Evolutionary conservation across 163 green algal genomes (phyloP).

Genomic region (Picocystis sp.): DNA sequence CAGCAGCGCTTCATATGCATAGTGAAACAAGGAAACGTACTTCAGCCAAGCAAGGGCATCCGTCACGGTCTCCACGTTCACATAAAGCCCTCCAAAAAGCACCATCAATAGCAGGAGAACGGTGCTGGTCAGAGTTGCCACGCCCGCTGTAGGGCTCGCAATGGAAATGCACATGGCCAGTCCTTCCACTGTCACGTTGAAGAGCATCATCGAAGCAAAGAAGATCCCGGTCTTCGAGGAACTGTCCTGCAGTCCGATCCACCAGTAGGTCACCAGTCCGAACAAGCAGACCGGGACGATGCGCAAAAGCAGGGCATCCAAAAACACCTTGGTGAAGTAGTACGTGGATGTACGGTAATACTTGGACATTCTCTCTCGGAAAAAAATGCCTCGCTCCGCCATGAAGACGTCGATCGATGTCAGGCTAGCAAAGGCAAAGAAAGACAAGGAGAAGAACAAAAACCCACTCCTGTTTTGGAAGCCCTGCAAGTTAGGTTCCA

Average conservation of each 20-base stretch:
- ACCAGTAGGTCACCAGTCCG: constrained; percentile 35
- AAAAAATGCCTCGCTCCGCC: constrained; percentile 35
- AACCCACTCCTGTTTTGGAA: constrained; percentile 37
- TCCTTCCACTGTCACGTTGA: constrained; percentile 30
- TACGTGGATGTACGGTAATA: constrained; percentile 41
- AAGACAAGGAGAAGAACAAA: constrained; percentile 49
- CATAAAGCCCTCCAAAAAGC: constrained; percentile 28
- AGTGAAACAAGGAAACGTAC: constrained; percentile 9
- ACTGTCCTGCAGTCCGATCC: constrained; percentile 26
- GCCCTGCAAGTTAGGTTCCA: constrained; percentile 21
- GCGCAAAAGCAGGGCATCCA: constrained; percentile 50
- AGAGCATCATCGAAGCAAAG: constrained; percentile 29
- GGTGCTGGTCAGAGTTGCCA: constrained; percentile 29
- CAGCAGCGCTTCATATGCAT: constrained; percentile 7
- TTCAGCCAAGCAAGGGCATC: constrained; percentile 24
- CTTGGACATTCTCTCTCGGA: constrained; percentile 31
- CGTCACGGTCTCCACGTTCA: constrained; percentile 32
- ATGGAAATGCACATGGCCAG: constrained; percentile 29
- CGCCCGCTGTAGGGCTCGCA: constrained; percentile 19
- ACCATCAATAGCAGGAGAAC: constrained; percentile 20
- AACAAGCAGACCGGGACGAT: constrained; percentile 41
- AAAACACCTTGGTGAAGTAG: constrained; percentile 31
- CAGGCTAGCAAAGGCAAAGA: constrained; percentile 42
- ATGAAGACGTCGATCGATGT: constrained; percentile 43
- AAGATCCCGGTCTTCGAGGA: constrained; percentile 29